These are phyloP conservation scores for Podospora sp. DNA, from an alignment of 495 filamentous ascomycete genomes.

Conservation along the genomic window DNA sequence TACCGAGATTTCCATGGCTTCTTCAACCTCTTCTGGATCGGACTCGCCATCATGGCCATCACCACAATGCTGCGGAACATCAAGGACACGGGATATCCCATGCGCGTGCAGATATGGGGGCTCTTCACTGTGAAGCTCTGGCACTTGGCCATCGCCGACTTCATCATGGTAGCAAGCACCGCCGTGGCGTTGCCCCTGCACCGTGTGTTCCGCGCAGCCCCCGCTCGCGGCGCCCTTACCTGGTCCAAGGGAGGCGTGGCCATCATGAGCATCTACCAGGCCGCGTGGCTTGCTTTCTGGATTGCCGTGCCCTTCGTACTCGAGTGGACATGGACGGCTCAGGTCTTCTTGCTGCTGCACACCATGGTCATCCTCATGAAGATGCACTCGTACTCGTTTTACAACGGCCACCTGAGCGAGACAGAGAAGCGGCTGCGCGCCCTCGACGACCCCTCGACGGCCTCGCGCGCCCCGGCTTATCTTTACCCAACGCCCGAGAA, in stretches of 20 bases:
- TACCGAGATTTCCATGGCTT: slow-evolving; percentile 96
- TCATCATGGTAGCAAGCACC: slow-evolving; percentile 79
- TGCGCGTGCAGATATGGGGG: slow-evolving; percentile 82
- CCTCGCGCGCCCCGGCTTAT: slow-evolving; percentile 68
- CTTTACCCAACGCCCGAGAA: slow-evolving; percentile 72
- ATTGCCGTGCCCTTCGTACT: slow-evolving; percentile 84
- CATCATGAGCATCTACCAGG: slow-evolving; percentile 81
- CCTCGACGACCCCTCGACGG: slow-evolving; percentile 76
- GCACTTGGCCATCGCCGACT: slow-evolving; percentile 82
- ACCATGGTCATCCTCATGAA: slow-evolving; percentile 94
- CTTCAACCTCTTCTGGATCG: slow-evolving; percentile 97
- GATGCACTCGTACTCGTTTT: slow-evolving; percentile 97
- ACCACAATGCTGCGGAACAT: slow-evolving; percentile 89
- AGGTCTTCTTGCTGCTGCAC: slow-evolving; percentile 93
- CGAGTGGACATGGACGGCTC: slow-evolving; percentile 90
- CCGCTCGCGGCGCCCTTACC: slow-evolving; percentile 57
- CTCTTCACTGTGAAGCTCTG: slow-evolving; percentile 85
- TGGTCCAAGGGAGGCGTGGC: slow-evolving; percentile 78
- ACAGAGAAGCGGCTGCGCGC: slow-evolving; percentile 75
- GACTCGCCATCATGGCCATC: slow-evolving; percentile 92
- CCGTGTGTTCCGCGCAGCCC: slow-evolving; percentile 57
- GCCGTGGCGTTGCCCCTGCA: slow-evolving; percentile 75
- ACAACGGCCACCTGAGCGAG: slow-evolving; percentile 92
- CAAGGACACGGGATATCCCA: slow-evolving; percentile 87
- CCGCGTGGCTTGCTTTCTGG: slow-evolving; percentile 80